A percentile compares a stretch with the other conserved stretches of the same genome.
Conservation (phyloP, 2,329 filamentous ascomycete genomes). For the Penicillium polonicum region DNA sequence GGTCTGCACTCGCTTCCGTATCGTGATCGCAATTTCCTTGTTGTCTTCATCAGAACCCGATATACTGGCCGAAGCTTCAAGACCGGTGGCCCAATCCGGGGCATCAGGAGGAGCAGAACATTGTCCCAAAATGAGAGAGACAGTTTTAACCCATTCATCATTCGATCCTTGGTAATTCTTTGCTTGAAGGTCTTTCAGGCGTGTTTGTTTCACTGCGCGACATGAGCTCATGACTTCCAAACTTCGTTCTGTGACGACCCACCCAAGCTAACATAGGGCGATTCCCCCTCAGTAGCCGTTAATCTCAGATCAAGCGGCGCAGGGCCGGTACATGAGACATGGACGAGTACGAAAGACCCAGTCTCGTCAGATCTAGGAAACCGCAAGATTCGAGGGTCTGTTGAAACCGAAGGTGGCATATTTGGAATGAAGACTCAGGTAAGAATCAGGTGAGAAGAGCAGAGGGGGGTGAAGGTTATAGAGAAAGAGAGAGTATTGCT, state of each 20-base stretch:
- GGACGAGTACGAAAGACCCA: conserved; percentile 49
- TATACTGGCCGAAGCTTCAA: conserved; percentile 37
- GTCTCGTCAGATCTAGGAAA: conserved; percentile 49
- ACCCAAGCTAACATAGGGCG: conserved; percentile 53
- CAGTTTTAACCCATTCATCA: conserved; percentile 42
- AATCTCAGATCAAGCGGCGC: conserved; percentile 54
- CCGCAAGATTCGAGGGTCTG: conserved; percentile 44
- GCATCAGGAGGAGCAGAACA: conserved; percentile 16
- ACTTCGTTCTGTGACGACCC: conserved; percentile 9
- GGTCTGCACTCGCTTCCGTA: conserved; percentile 46
- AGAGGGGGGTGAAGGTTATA: conserved; percentile 1
- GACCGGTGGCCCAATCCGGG: conserved; percentile 22
- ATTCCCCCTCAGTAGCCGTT: conserved; percentile 58
- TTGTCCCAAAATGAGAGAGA: conserved; percentile 39
- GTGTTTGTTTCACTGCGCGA: conserved; percentile 38
- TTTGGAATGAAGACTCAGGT: neutral
- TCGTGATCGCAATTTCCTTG: conserved; percentile 40
- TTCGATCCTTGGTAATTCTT: conserved; percentile 46
- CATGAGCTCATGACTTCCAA: conserved; percentile 14
- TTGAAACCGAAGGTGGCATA: conserved; percentile 15
- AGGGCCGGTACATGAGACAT: conserved; percentile 43
- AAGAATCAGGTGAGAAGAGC: neutral
- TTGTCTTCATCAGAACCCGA: conserved; percentile 25
- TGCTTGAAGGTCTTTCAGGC: conserved; percentile 39
- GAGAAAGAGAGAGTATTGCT: neutral